Conservation (phyloP, 2,329 filamentous ascomycete species). For the Helotiales sp. region DNA sequence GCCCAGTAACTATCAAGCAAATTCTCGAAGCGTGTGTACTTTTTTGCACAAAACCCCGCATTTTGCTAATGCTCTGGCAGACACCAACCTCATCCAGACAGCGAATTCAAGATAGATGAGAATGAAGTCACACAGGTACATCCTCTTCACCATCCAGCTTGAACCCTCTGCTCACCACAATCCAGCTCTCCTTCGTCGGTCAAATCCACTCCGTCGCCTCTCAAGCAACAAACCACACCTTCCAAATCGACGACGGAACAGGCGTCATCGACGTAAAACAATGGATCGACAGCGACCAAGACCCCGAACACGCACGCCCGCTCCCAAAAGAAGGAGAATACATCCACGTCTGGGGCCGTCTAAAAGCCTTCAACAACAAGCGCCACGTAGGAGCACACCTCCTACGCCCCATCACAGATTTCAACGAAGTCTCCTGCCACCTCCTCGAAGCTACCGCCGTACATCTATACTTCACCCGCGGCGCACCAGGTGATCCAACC, state of each 20-base stretch:
- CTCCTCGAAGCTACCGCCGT: conserved; percentile 86
- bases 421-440: conserved; percentile 93
- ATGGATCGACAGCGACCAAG: conserved; percentile 60
- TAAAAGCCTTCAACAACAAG: conserved; percentile 84
- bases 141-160: neutral
- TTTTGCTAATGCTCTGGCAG: conserved; percentile 16
- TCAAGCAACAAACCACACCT: conserved; percentile 90
- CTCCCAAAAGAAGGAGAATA: conserved; percentile 71
- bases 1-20: conserved; percentile 95
- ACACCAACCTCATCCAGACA: conserved; percentile 70
- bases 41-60: neutral
- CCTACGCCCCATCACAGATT: conserved; percentile 77
- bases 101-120: conserved; percentile 83
- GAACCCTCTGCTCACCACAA: neutral
- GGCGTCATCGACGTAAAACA: conserved; percentile 88
- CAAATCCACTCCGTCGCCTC: conserved; percentile 84
- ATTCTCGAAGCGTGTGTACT: conserved; percentile 65
- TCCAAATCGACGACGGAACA: conserved; percentile 93
- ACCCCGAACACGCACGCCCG: conserved; percentile 45
- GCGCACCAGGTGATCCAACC: conserved; percentile 45
- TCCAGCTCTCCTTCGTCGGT: conserved; percentile 79
- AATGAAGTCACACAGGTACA: conserved; percentile 61
- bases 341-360: conserved; percentile 80
- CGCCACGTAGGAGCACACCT: conserved; percentile 77
- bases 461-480: conserved; percentile 80